Base-by-base conservation (phyloP, 257 asterid genomes). In the Pogostemon cablin region DNA sequence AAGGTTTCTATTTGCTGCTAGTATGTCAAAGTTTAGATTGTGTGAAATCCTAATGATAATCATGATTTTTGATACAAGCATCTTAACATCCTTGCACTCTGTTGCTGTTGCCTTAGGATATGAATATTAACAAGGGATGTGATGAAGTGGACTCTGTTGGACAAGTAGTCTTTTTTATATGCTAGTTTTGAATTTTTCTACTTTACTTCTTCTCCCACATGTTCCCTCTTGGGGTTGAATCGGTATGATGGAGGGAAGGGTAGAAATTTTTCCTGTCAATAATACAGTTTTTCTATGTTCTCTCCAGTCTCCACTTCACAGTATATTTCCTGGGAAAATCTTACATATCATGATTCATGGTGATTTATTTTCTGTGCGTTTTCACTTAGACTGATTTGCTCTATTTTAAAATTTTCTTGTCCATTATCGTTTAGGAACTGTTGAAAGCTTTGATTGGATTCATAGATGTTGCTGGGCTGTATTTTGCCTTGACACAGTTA, bases 391-490 rank as follows among this genome's bases (percentile, higher is more conserved):
- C 12, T 35, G 7, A 8, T 47, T 25, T 17, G 43, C 62, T 59
- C 55, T 10, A 69, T 53, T 4, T 41, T 69, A 1, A 59, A 12
- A 4, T 32, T 5, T 6, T 38, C 49, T 57, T 46, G 48, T 39
- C 15, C 68, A 57, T 65, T 79, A 52, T 60, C 43, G 77, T 34
- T 78, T 86, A 95, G 99, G 99, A 95, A 81, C 68, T 81, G 74
- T 81, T 95, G 90, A 89, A 91, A 82, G 99, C 97, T 64, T 71
- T 86, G 84, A 89, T 95, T 60, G 99, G 99, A 72, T 95, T 89
- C 83, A 78, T 95, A 70, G 98, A 95, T 84, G 95, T 95, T 63
- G 99, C 97, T 0, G 98, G 99, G 69, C 93, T 95, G 74, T 95
- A 91, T 79, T 88, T 89, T 83, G 98, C 99, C 62, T 78, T 95